Base-by-base conservation (phyloP, 805 yeast genomes). In the Komagataella pseudopastoris region DNA sequence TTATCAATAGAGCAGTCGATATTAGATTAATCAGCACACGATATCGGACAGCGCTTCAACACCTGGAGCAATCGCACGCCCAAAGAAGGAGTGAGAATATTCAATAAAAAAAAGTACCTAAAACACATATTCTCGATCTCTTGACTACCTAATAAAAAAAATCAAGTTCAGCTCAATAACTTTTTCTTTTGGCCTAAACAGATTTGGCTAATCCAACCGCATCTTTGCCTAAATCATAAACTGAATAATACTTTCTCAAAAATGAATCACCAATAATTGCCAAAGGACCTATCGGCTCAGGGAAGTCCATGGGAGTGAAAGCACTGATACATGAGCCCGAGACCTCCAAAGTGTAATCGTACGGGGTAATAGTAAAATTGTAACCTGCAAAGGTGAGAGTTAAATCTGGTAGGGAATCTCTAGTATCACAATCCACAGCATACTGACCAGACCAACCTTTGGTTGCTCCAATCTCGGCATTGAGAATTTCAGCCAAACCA, bases 401-500 rank as follows among this genome's bases (percentile, higher is more conserved):
- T 69, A 93, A 76, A 64, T 91, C 96, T 55, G 98, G 98, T 68
- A 93, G 77, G 36, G 75, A 64, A 58, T 77, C 91, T 74, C 96
- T 88, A 51, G 80, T 71, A 48, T 71, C 89, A 79, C 99, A 93
- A 52, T 93, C 98, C 60, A 93, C 73, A 51, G 88, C 75, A 77
- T 93, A 93, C 77, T 93, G 98, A 59, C 99, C 99, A 51, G 90
- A 81, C 98, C 98, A 93, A 50, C 90, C 81, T 75, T 91, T 93
- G 70, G 81, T 85, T 52, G 99, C 99, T 62, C 99, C 99, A 66
- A 93, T 93, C 76, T 89, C 88, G 52, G 96, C 75, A 69, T 93
- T 93, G 66, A 93, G 74, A 61, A 93, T 86, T 74, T 93, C 99
- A 49, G 99, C 98, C 64, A 93, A 75, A 50, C 93, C 91, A 23